A percentile compares a stretch with the other conserved stretches of the same genome.
Conservation (phyloP, 768 basidiomycete species). For the Tulasnella sp. region DNA sequence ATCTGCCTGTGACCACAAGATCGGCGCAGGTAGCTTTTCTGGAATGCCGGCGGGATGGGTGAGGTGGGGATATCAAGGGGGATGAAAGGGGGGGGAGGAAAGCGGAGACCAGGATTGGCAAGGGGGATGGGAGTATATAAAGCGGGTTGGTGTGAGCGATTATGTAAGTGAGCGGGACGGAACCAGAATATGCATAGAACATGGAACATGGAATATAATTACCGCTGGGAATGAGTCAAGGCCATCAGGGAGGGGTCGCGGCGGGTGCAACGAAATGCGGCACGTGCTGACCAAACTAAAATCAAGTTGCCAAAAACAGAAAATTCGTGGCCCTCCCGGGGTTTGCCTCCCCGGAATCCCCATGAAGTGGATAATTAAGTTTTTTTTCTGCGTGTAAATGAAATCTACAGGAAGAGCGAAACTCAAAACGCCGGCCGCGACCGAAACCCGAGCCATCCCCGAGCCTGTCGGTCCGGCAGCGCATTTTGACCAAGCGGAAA, state of each 20-base stretch:
- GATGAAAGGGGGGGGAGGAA: not conserved
- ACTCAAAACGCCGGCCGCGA: constrained; percentile 37
- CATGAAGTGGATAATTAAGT: not conserved
- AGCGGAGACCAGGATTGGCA: not conserved
- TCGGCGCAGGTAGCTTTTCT: not conserved
- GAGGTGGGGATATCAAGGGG: not conserved
- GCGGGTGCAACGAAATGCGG: not conserved
- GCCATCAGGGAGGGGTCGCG: not conserved
- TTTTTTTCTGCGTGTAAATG: not conserved
- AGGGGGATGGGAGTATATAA: not conserved
- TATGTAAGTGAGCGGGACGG: not conserved
- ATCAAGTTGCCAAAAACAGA: not conserved
- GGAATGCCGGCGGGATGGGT: not conserved
- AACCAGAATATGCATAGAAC: not conserved
- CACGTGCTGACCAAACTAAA: not conserved
- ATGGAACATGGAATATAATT: not conserved
- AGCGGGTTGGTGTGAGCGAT: not conserved
- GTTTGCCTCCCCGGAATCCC: not conserved
- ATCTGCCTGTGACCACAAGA: not conserved
- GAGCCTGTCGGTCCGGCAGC: too few species aligned
- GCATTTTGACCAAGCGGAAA: too few species aligned
- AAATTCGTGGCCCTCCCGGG: not conserved
- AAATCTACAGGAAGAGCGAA: not conserved
- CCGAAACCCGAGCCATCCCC: too few species aligned
- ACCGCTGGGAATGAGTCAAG: not conserved